Percentiles rank a stretch among this genome's conserved stretches.
phyloP scores from a whole-genome alignment of 164 flowering plant species.

The Umbilicus rupestris region DNA sequence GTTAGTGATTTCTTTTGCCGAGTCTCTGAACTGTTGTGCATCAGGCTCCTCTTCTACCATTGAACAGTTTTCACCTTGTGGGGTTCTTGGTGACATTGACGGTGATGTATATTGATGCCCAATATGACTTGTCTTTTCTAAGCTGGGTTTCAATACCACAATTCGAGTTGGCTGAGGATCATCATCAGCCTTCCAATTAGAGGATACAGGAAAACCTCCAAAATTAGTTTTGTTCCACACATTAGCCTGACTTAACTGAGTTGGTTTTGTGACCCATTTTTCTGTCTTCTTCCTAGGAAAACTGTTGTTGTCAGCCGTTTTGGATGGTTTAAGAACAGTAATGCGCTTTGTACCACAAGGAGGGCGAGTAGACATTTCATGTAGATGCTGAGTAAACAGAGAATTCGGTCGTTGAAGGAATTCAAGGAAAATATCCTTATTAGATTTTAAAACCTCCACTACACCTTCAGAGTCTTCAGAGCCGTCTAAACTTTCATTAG shows the following conservation, averaged over 20 bases:
- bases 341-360: conserved; percentile 68
- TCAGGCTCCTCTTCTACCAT: conserved; percentile 41
- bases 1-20: conserved; percentile 53
- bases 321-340: conserved; percentile 80
- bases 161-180: conserved; percentile 43
- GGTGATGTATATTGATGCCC: conserved; percentile 43
- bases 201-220: conserved; percentile 19
- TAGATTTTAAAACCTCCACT: conserved; percentile 68
- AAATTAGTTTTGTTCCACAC: conserved; percentile 25
- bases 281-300: conserved; percentile 27
- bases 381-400: conserved; percentile 41
- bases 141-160: conserved; percentile 72
- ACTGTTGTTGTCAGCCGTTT: conserved; percentile 31
- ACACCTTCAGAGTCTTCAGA: conserved; percentile 88
- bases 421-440: conserved; percentile 65
- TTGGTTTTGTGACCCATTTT: conserved; percentile 26
- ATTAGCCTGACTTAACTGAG: conserved; percentile 21
- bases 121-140: conserved; percentile 40
- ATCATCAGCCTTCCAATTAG: conserved; percentile 25
- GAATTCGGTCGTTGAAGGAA: conserved; percentile 80
- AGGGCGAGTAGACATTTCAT: conserved; percentile 37
- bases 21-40: conserved; percentile 46
- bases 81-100: conserved; percentile 28
- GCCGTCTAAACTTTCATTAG: conserved; percentile 68
- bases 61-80: conserved; percentile 23